Evolutionary conservation across 257 asterid genomes (phyloP), one percentile per base, ranked within the genome.

Genomic region (Haberlea rhodopensis): DNA sequence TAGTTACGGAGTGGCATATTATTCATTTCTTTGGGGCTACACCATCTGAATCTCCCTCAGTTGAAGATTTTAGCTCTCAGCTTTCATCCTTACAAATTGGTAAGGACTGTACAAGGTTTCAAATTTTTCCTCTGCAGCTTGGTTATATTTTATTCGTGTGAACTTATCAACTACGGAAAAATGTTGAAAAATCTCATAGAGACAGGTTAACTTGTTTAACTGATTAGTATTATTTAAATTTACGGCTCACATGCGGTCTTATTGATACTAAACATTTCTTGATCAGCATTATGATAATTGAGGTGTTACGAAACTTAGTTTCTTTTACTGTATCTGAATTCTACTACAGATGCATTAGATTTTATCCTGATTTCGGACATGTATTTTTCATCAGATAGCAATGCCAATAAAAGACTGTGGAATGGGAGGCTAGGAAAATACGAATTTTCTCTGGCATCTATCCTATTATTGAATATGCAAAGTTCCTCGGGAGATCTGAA

Each of bases 61-160:
- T 89, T 70, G 97, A 89, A 80, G 99, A 92, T 77, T 92, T 89
- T 71, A 87, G 89, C 76, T 82, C 80, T 72, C 91, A 76, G 74
- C 95, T 92, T 78, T 89, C 99, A 45, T 84, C 97, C 49, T 80
- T 89, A 73, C 95, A 89, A 64, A 86, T 92, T 70, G 99, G 97
- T 92, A 82, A 40, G 40, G 87, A 11, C 25, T 2, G 29, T 20
- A 49, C 32, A 53, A 60, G 43, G 52, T 60, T 63, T 55, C 54
- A 63, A 59, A 67, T 45, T 66, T 53, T 34, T 24, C 59, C 49
- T 69, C 56, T 52, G 54, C 25, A 27, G 43, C 34, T n/a, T 57
- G 28, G 53, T 63, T 29, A 58, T 53, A 5, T 56, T 68, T 24
- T 53, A 61, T 45, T 51, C 70, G 61, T 63, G 73, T 40, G 52